Conservation (phyloP, 2,329 filamentous ascomycete species). For the Trichophyton rubrum region DNA sequence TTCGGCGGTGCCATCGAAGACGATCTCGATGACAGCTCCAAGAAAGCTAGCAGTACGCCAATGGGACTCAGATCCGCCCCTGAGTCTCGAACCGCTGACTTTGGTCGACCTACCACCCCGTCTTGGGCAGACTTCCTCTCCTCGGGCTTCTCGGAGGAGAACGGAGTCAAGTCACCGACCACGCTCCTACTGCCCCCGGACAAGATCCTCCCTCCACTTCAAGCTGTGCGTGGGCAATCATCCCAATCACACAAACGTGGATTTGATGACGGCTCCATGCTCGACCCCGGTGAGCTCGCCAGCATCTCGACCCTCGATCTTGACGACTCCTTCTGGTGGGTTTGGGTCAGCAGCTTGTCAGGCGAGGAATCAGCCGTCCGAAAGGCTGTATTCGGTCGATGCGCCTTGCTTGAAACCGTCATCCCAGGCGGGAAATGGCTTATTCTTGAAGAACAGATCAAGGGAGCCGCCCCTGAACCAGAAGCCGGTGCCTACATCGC, state of each 20-base stretch:
- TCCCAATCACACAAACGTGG: slow-evolving; percentile 71
- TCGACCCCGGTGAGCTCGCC: slow-evolving; percentile 87
- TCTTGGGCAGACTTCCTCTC: slow-evolving; percentile 98
- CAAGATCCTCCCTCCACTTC: slow-evolving; percentile 76
- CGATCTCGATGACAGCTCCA: slow-evolving; percentile 29
- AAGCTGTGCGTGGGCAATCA: slow-evolving; percentile 58
- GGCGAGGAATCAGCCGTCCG: slow-evolving; percentile 73
- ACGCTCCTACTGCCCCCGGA: slow-evolving; percentile 78
- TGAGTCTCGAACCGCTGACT: slow-evolving; percentile 51
- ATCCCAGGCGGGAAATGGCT: slow-evolving; percentile 78
- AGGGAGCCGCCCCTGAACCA: slow-evolving; percentile 76
- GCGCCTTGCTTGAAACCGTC: slow-evolving; percentile 77
- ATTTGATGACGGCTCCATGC: slow-evolving; percentile 52
- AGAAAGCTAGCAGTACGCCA: slow-evolving; percentile 37
- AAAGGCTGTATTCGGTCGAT: slow-evolving; percentile 88
- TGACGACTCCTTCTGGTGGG: slow-evolving; percentile 98
- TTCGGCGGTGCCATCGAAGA: slow-evolving; percentile 66
- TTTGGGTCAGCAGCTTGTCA: slow-evolving; percentile 95
- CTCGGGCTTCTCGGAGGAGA: slow-evolving; percentile 74
- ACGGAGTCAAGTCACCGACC: slow-evolving; percentile 48
- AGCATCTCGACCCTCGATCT: slow-evolving; percentile 77
- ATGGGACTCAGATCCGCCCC: slow-evolving; percentile 39
- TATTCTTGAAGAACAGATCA: slow-evolving; percentile 91
- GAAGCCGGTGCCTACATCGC: slow-evolving; percentile 79
- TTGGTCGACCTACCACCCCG: slow-evolving; percentile 78